Conservation (phyloP, 2,329 filamentous ascomycete species). For the Colletotrichum sansevieriae region DNA sequence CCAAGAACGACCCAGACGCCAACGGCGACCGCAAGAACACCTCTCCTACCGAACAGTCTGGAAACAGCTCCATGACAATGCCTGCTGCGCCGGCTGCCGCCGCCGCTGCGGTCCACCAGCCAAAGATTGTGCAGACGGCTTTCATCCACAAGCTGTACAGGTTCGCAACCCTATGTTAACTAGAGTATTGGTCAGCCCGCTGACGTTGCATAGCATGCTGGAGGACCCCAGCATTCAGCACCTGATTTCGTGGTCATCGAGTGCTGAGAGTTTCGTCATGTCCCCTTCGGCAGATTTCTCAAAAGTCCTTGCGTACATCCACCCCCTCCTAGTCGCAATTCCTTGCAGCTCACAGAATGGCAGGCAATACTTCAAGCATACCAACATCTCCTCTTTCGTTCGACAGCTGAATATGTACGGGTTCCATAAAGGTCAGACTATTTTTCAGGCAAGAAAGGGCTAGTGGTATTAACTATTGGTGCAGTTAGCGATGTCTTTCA, state of each 20-base stretch:
- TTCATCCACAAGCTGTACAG: constrained; percentile 99
- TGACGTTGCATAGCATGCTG: constrained; percentile 78
- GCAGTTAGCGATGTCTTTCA: constrained; percentile 98
- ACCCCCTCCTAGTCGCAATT: constrained; percentile 20
- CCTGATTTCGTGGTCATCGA: constrained; percentile 94
- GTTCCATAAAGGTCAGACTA: constrained; percentile 89
- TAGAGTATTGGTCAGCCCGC: background rate
- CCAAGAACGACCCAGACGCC: constrained; percentile 43
- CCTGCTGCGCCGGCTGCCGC: constrained; percentile 67
- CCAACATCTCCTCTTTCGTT: constrained; percentile 98
- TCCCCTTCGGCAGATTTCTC: constrained; percentile 97
- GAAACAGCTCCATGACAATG: constrained; percentile 57
- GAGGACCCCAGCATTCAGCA: constrained; percentile 95
- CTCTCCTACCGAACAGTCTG: constrained; percentile 55
- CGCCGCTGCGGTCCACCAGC: constrained; percentile 85
- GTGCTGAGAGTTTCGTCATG: constrained; percentile 98
- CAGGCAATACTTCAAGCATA: constrained; percentile 99
- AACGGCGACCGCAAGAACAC: constrained; percentile 53
- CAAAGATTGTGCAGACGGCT: constrained; percentile 97
- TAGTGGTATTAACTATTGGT: constrained; percentile 19
- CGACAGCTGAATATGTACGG: constrained; percentile 99
- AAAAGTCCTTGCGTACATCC: constrained; percentile 92
- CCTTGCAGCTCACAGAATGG: constrained; percentile 2
- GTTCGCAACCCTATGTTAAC: constrained; percentile 64
- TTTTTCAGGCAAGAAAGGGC: constrained; percentile 3